Evolutionary conservation across 768 basidiomycete genomes (phyloP).

Genomic region (Pulveroboletus sp.): DNA sequence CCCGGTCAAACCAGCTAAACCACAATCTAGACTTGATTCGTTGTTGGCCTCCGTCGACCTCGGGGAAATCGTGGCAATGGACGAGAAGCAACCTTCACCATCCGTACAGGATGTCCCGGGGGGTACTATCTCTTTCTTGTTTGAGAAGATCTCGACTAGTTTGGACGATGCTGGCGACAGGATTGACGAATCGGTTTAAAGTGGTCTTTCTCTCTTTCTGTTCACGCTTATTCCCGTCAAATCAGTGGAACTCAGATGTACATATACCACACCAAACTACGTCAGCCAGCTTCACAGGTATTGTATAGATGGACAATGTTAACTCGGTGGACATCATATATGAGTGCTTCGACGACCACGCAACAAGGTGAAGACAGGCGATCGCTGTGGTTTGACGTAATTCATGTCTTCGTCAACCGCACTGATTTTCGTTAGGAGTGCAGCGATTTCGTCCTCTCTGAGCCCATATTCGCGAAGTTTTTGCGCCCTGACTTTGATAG

Average conservation of each 20-base stretch:
- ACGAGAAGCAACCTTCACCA: conserved; percentile 28
- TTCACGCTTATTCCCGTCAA: not conserved
- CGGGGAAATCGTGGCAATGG: conserved; percentile 39
- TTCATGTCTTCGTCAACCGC: conserved; percentile 20
- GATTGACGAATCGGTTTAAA: conserved; percentile 1
- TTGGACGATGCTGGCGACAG: conserved; percentile 3
- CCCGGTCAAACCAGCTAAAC: conserved; percentile 5
- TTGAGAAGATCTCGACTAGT: conserved; percentile 50
- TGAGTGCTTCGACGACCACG: conserved; percentile 11
- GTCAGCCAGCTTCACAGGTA: not conserved
- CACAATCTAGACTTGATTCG: conserved; percentile 27
- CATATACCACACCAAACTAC: not conserved
- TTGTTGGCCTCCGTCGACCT: conserved; percentile 45
- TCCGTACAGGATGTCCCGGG: conserved; percentile 50
- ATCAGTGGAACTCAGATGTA: not conserved
- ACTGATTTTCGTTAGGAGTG: conserved; percentile 18
- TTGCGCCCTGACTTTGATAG: conserved; percentile 17
- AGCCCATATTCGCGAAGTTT: conserved; percentile 28
- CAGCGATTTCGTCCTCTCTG: conserved; percentile 18
- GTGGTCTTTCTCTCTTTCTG: not conserved
- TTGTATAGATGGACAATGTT: conserved; percentile 5
- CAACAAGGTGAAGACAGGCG: conserved; percentile 2
- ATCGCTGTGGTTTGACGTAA: conserved; percentile 2
- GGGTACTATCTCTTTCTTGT: conserved; percentile 72
- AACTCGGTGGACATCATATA: conserved; percentile 5